A percentile compares a stretch with the other conserved stretches of the same genome.
Conservation (phyloP, 139 green algal genomes). For the Gonium pectorale region DNA sequence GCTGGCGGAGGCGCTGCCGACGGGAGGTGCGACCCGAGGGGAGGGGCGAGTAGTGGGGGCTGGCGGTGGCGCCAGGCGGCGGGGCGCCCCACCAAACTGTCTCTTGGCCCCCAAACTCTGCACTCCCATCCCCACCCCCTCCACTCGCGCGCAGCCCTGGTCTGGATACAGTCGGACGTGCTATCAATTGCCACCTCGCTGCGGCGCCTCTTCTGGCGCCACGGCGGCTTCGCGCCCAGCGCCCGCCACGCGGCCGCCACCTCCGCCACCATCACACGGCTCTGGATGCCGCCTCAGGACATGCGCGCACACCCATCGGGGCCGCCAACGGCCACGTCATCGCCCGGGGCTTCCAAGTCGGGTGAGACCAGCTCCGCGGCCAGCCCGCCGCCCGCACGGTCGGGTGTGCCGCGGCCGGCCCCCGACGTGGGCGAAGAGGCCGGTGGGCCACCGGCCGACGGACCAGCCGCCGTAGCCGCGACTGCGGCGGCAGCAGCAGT, state of each 20-base stretch:
- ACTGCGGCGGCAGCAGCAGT: not conserved
- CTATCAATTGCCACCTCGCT: not conserved
- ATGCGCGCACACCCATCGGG: not conserved
- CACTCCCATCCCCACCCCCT: too few relatives aligned
- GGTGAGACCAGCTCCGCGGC: too few relatives aligned
- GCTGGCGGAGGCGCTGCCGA: conserved; percentile 8
- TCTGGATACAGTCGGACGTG: conserved; percentile 39
- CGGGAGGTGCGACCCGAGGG: conserved; percentile 18
- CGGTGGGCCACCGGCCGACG: too few relatives aligned
- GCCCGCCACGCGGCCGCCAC: conserved; percentile 19
- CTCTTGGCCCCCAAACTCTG: too few relatives aligned
- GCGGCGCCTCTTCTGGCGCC: not conserved
- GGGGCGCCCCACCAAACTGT: too few relatives aligned
- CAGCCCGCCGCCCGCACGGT: too few relatives aligned
- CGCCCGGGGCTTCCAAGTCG: too few relatives aligned
- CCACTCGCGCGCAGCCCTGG: not conserved
- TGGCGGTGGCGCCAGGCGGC: not conserved
- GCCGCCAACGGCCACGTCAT: not conserved
- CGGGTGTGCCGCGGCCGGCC: too few relatives aligned
- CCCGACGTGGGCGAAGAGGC: too few relatives aligned
- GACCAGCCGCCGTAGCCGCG: not conserved
- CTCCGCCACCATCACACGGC: not conserved
- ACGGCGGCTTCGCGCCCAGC: conserved; percentile 27
- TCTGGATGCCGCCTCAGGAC: not conserved
- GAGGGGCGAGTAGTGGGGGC: not conserved